Conservation (phyloP, 176 grass and related monocot genomes). For the Musa itinerans region DNA sequence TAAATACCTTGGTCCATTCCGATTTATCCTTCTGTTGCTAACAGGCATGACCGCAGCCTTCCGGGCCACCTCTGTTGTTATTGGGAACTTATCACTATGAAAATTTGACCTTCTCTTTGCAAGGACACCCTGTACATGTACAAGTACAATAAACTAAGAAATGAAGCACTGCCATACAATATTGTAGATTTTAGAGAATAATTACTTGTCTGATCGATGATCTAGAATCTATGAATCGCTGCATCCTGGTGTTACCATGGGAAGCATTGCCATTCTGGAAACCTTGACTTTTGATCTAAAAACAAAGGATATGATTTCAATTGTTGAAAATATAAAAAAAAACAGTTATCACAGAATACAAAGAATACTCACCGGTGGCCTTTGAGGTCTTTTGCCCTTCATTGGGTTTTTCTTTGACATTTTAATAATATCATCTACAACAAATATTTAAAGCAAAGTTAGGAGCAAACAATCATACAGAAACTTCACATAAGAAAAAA, state of each 20-base stretch:
- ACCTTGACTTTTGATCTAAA: conserved; percentile 60
- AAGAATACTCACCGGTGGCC: conserved; percentile 42
- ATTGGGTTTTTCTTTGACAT: conserved; percentile 88
- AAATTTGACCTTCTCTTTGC: conserved; percentile 83
- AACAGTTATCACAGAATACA: neutral
- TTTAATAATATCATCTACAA: conserved; percentile 90
- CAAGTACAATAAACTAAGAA: conserved; percentile 9
- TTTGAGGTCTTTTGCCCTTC: conserved; percentile 48
- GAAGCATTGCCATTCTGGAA: conserved; percentile 48
- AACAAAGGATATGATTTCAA: neutral
- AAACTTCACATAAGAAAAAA: neutral
- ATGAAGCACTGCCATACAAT: neutral
- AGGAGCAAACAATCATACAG: neutral
- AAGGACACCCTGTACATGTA: conserved; percentile 54
- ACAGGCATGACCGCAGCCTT: conserved; percentile 57
- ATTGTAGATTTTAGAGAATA: neutral
- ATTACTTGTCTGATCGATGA: conserved; percentile 74
- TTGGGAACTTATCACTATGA: conserved; percentile 56
- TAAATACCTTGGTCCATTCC: conserved; percentile 72
- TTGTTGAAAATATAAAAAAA: neutral
- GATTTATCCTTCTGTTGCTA: conserved; percentile 34
- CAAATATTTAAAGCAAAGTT: neutral
- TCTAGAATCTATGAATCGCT: conserved; percentile 61
- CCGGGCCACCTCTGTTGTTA: conserved; percentile 65
- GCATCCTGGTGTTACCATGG: conserved; percentile 48